phyloP scores from a whole-genome alignment of 2,329 filamentous ascomycete species.

The Aspergillus pseudoterreus region DNA sequence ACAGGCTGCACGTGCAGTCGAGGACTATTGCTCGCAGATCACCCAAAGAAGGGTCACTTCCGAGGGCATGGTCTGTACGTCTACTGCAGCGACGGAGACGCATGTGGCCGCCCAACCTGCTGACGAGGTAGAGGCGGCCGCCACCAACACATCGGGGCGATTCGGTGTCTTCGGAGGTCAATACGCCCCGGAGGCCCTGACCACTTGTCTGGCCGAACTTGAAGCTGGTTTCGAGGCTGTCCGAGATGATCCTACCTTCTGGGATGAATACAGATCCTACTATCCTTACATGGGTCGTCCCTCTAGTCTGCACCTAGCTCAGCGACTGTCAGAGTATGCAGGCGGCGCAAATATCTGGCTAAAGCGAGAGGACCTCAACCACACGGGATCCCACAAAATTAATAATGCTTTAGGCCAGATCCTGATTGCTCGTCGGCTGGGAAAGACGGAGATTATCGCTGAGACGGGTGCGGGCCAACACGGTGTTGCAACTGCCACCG shows the following conservation, averaged over 20 bases:
- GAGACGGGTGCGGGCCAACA: conserved; percentile 97
- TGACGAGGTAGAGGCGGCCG: conserved; percentile 32
- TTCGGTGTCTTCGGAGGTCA: conserved; percentile 94
- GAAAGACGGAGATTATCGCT: conserved; percentile 92
- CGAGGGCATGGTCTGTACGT: conserved; percentile 17
- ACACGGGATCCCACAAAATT: conserved; percentile 96
- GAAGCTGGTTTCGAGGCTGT: conserved; percentile 85
- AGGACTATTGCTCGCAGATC: conserved; percentile 77
- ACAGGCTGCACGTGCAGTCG: conserved; percentile 63
- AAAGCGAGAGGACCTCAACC: conserved; percentile 93
- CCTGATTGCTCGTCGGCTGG: conserved; percentile 73
- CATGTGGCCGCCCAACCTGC: not conserved
- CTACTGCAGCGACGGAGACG: not conserved
- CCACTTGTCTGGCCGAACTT: conserved; percentile 86
- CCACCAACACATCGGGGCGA: conserved; percentile 55
- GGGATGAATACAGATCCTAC: conserved; percentile 89
- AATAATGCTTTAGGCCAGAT: conserved; percentile 94
- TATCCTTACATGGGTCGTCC: conserved; percentile 93
- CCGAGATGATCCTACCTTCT: conserved; percentile 80
- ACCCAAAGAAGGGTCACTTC: conserved; percentile 43
- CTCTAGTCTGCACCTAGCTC: conserved; percentile 79
- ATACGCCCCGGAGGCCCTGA: conserved; percentile 90
- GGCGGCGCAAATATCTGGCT: conserved; percentile 93
- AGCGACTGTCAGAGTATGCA: conserved; percentile 77
- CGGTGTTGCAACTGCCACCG: conserved; percentile 89